These are phyloP conservation scores for Ascochyta lentis DNA, from an alignment of 2,329 filamentous ascomycete species.

Conservation along the genomic window DNA sequence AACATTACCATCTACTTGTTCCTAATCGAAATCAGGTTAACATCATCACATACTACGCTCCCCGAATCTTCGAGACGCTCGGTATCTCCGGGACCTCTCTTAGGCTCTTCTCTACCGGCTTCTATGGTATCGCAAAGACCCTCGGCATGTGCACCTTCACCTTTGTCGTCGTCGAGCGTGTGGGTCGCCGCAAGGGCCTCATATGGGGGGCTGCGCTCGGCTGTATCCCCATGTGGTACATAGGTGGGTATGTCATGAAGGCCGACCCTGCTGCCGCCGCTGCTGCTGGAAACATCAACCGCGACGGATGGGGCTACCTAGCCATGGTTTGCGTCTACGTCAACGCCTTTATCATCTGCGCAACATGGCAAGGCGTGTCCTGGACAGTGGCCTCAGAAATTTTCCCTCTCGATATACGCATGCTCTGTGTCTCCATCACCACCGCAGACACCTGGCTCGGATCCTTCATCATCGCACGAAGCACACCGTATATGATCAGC, in stretches of 20 bases:
- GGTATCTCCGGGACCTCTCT: constrained; percentile 54
- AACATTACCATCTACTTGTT: background rate
- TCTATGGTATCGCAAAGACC: constrained; percentile 55
- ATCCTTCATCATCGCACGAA: constrained; percentile 50
- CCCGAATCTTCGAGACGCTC: constrained; percentile 50
- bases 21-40: constrained; percentile 32
- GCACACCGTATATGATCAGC: constrained; percentile 49
- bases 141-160: constrained; percentile 52
- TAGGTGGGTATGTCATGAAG: constrained; percentile 62
- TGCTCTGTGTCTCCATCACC: constrained; percentile 49
- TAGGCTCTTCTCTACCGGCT: constrained; percentile 57
- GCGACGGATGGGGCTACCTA: constrained; percentile 58
- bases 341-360: constrained; percentile 61
- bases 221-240: constrained; percentile 59
- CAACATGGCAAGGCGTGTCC: constrained; percentile 52
- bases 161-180: constrained; percentile 49
- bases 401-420: constrained; percentile 53
- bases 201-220: constrained; percentile 59
- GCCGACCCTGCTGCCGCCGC: constrained; percentile 58
- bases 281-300: constrained; percentile 49
- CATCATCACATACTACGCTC: constrained; percentile 48
- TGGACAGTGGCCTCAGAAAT: constrained; percentile 59
- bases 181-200: constrained; percentile 51
- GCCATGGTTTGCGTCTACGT: constrained; percentile 64
- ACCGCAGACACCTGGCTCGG: constrained; percentile 51